A percentile compares a stretch with the other conserved stretches of the same genome.
These are phyloP conservation scores for Calonectria leucothoes DNA, from an alignment of 2,329 filamentous ascomycete species.

Conservation along the genomic window DNA sequence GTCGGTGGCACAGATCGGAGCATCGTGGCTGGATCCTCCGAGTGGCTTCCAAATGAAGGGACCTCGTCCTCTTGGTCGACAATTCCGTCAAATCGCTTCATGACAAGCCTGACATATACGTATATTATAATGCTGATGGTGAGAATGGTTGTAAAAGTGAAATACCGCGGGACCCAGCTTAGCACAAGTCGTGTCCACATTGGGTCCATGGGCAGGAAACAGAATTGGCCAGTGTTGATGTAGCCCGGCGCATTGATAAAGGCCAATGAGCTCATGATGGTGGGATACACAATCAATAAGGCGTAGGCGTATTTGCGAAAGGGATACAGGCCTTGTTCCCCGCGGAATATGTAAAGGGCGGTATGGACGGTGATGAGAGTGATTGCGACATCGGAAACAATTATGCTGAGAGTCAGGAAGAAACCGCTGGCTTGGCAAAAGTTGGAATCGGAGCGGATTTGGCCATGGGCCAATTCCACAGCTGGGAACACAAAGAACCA, in stretches of 20 bases:
- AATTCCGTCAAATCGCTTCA: constrained; percentile 51
- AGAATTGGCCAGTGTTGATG: constrained; percentile 73
- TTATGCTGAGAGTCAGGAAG: constrained; percentile 73
- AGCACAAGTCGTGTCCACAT: constrained; percentile 77
- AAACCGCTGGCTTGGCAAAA: constrained; percentile 79
- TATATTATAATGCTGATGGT: constrained; percentile 77
- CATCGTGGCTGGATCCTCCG: constrained; percentile 23
- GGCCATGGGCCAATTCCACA: constrained; percentile 65
- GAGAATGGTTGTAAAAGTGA: constrained; percentile 74
- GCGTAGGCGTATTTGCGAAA: constrained; percentile 71
- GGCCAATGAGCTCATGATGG: constrained; percentile 70
- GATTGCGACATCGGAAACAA: constrained; percentile 77
- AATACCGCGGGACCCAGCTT: constrained; percentile 79
- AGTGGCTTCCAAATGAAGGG: constrained; percentile 18
- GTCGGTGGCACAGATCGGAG: constrained; percentile 38
- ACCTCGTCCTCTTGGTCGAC: constrained; percentile 23
- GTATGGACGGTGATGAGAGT: constrained; percentile 81
- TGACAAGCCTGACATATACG: constrained; percentile 67
- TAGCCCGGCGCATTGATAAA: constrained; percentile 71
- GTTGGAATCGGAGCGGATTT: constrained; percentile 59
- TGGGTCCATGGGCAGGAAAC: constrained; percentile 74
- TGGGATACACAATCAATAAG: constrained; percentile 67
- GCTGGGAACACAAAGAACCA: constrained; percentile 76
- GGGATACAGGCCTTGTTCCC: constrained; percentile 74
- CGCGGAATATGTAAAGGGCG: constrained; percentile 75